Percentiles rank a stretch among this genome's conserved stretches.
These are phyloP conservation scores for Solanum clarkiae DNA, from an alignment of 257 asterid species.

Conservation along the genomic window DNA sequence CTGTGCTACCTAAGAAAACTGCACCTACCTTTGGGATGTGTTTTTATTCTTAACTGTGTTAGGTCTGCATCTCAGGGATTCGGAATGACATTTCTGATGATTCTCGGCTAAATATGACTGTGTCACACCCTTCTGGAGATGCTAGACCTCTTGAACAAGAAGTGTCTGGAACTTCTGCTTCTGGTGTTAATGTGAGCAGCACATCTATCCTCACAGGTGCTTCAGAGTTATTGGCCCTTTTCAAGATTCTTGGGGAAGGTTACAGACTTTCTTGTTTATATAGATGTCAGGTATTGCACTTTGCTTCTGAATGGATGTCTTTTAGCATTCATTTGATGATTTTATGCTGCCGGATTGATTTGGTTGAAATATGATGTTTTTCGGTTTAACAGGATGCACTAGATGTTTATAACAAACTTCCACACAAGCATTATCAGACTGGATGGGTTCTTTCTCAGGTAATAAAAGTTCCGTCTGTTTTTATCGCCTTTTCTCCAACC, in stretches of 20 bases:
- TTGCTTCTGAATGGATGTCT: conserved; percentile 2
- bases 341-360: neutral
- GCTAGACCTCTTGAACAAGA: conserved; percentile 56
- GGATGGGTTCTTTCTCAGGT: conserved; percentile 99
- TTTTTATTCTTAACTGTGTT: conserved; percentile 2
- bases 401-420: conserved; percentile 54
- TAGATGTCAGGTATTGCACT: conserved; percentile 64
- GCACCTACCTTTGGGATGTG: neutral
- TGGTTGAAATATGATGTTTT: neutral
- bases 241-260: conserved; percentile 88
- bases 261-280: conserved; percentile 73
- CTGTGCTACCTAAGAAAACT: neutral
- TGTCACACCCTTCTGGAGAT: conserved; percentile 42
- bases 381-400: conserved; percentile 70
- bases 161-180: conserved; percentile 31
- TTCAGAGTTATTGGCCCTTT: conserved; percentile 56
- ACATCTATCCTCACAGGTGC: conserved; percentile 54
- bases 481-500: neutral
- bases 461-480: neutral
- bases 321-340: neutral
- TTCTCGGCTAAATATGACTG: conserved; percentile 39
- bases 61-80: conserved; percentile 33
- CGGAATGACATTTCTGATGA: conserved; percentile 62
- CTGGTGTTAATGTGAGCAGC: conserved; percentile 33
- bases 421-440: conserved; percentile 82